These are phyloP conservation scores for Coemansia asiatica DNA, from an alignment of 192 early-diverging fungal species.

Conservation along the genomic window DNA sequence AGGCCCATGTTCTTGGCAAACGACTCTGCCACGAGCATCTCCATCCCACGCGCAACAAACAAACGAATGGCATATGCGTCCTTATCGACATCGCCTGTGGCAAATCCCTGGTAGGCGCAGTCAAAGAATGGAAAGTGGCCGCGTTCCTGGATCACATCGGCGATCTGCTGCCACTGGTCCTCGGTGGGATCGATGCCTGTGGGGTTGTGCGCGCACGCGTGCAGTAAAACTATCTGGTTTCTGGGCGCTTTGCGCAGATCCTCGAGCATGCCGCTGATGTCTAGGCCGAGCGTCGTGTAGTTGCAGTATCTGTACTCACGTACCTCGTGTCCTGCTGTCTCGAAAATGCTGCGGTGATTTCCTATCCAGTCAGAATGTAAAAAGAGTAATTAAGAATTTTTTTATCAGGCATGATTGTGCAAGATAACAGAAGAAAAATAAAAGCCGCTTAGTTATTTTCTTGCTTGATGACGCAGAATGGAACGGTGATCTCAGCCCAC, in stretches of 20 bases:
- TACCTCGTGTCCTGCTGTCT: slow-evolving; percentile 79
- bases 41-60: slow-evolving; percentile 90
- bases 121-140: slow-evolving; percentile 97
- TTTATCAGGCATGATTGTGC: not conserved
- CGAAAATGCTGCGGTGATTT: slow-evolving; percentile 90
- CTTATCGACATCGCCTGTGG: slow-evolving; percentile 83
- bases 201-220: slow-evolving; percentile 99
- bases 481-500: too few relatives aligned
- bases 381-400: not conserved
- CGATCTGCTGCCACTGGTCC: slow-evolving; percentile 92
- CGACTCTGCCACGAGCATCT: slow-evolving; percentile 87
- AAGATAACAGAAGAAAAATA: too few relatives aligned
- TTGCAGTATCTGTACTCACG: slow-evolving; percentile 92
- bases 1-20: slow-evolving; percentile 99
- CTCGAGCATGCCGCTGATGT: slow-evolving; percentile 74
- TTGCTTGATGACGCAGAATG: too few relatives aligned
- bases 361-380: slow-evolving; percentile 29
- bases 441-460: too few relatives aligned
- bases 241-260: slow-evolving; percentile 68
- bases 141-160: slow-evolving; percentile 71
- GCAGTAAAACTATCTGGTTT: slow-evolving; percentile 85
- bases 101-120: slow-evolving; percentile 99
- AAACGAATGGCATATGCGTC: slow-evolving; percentile 93
- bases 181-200: slow-evolving; percentile 96
- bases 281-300: slow-evolving; percentile 70